phyloP scores from a whole-genome alignment of 306 rosid genomes.

The Prunus armeniaca region DNA sequence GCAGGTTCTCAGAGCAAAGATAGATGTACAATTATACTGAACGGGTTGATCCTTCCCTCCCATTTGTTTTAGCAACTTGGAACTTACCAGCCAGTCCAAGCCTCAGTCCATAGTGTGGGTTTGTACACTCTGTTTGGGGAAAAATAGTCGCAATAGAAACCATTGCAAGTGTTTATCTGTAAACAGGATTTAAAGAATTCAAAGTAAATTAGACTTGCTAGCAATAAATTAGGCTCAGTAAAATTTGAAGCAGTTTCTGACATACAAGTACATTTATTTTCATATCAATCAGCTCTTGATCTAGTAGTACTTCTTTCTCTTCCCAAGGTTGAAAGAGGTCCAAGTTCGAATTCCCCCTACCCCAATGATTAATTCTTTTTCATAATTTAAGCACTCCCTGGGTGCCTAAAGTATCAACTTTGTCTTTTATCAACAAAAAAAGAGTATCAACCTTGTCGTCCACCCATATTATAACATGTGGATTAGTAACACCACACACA shows the following conservation, averaged over 20 bases:
- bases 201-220: background rate
- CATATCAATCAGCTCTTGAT: background rate
- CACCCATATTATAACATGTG: too few relatives aligned
- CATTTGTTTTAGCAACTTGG: too few relatives aligned
- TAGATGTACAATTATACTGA: background rate
- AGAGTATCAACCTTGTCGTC: too few relatives aligned
- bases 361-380: too few relatives aligned
- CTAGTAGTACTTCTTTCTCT: too few relatives aligned
- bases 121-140: conserved; percentile 74
- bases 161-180: conserved; percentile 92
- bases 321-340: too few relatives aligned
- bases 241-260: background rate
- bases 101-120: conserved; percentile 64
- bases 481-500: too few relatives aligned
- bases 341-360: too few relatives aligned
- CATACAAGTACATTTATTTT: background rate
- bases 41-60: too few relatives aligned
- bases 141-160: conserved; percentile 78
- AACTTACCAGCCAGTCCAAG: conserved; percentile 57
- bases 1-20: background rate
- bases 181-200: background rate
- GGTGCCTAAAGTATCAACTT: too few relatives aligned
- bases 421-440: too few relatives aligned
- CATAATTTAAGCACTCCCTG: too few relatives aligned
- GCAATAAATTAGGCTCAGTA: background rate